phyloP scores from a whole-genome alignment of 805 yeast genomes.

The Diddensiella santjacobensis region DNA sequence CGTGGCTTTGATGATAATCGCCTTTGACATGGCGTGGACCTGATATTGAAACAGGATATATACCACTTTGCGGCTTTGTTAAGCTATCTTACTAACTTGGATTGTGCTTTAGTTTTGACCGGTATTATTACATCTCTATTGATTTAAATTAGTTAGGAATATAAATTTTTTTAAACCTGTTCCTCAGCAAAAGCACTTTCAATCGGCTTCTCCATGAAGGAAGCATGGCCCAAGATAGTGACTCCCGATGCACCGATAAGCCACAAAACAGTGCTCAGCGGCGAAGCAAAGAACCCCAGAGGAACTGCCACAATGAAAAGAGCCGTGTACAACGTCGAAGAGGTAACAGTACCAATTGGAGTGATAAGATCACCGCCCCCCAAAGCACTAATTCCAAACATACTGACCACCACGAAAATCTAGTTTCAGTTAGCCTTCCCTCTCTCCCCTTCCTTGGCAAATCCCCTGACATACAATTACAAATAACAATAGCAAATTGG shows the following conservation, averaged over 20 bases:
- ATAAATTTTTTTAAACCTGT: slow-evolving; percentile 27
- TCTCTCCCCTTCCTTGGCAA: too few species aligned
- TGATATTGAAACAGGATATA: too few species aligned
- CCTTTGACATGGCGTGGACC: slow-evolving; percentile 84
- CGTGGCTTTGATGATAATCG: slow-evolving; percentile 67
- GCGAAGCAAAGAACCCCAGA: slow-evolving; percentile 81
- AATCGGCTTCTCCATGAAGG: slow-evolving; percentile 89
- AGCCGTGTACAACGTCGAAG: slow-evolving; percentile 80
- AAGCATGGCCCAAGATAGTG: slow-evolving; percentile 78
- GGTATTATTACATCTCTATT: background rate
- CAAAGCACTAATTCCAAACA: slow-evolving; percentile 72
- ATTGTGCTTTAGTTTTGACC: background rate
- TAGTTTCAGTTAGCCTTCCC: background rate
- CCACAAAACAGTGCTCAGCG: slow-evolving; percentile 88
- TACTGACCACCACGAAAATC: slow-evolving; percentile 63
- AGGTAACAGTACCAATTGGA: slow-evolving; percentile 60
- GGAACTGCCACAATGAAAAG: slow-evolving; percentile 74
- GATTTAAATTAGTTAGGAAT: too few species aligned
- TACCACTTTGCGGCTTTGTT: too few species aligned
- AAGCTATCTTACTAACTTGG: too few species aligned
- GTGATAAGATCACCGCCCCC: slow-evolving; percentile 79
- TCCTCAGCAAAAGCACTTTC: slow-evolving; percentile 92
- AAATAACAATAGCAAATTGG: slow-evolving; percentile 79
- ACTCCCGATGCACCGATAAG: slow-evolving; percentile 80
- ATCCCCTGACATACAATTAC: slow-evolving; percentile 60